A percentile compares a stretch with the other conserved stretches of the same genome.
These are phyloP conservation scores for Stagonosporopsis tanaceti DNA, from an alignment of 2,329 filamentous ascomycete genomes.

Conservation along the genomic window DNA sequence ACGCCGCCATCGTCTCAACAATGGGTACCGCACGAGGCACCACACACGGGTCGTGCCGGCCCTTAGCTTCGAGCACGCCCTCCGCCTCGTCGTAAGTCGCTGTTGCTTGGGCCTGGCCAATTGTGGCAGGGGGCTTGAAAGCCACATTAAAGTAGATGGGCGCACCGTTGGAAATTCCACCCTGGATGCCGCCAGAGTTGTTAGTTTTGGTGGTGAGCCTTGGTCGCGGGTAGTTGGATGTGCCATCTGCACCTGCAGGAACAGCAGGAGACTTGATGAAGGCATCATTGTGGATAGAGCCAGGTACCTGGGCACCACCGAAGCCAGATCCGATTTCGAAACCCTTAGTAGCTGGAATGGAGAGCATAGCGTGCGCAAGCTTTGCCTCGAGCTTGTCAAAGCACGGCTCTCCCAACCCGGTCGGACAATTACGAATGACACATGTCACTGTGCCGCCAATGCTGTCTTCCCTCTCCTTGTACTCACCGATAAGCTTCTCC, in stretches of 20 bases:
- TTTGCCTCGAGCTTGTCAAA: constrained; percentile 96
- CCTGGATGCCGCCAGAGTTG: constrained; percentile 93
- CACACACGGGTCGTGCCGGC: constrained; percentile 92
- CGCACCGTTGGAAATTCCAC: constrained; percentile 92
- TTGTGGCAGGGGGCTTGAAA: constrained; percentile 96
- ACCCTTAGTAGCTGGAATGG: constrained; percentile 92
- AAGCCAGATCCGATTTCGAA: constrained; percentile 97
- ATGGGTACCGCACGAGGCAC: constrained; percentile 88
- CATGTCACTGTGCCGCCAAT: constrained; percentile 96
- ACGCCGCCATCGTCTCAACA: constrained; percentile 88
- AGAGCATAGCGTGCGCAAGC: constrained; percentile 92
- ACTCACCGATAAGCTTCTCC: constrained; percentile 79
- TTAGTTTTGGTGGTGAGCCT: constrained; percentile 88
- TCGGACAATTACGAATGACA: constrained; percentile 84
- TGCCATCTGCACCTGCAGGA: constrained; percentile 56
- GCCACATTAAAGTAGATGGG: constrained; percentile 93
- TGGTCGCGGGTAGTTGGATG: constrained; percentile 56
- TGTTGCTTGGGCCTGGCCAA: constrained; percentile 86
- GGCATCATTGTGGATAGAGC: constrained; percentile 90
- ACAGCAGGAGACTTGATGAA: constrained; percentile 70
- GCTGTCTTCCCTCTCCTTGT: constrained; percentile 81
- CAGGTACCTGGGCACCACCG: constrained; percentile 82
- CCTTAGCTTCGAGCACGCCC: constrained; percentile 86
- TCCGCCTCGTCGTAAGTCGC: constrained; percentile 78
- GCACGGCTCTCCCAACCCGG: constrained; percentile 88